Base-by-base conservation (phyloP, 306 rosid genomes). In the Cucurbita argyrosperma region DNA sequence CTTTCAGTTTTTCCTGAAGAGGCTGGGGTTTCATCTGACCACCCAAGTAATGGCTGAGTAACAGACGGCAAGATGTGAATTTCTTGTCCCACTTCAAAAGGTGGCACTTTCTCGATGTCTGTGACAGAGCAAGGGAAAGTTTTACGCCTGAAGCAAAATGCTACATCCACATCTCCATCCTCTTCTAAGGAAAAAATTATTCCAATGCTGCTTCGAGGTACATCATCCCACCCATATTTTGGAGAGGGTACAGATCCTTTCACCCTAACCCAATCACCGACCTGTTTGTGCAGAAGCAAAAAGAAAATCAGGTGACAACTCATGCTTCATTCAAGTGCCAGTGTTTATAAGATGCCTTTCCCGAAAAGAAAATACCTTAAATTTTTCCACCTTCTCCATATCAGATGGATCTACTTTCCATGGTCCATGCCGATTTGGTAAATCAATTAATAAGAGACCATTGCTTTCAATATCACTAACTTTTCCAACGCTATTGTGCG, bases 371-470 rank as follows among this genome's bases (percentile, higher is more conserved):
- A 45, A 75, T 83, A 95, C 99, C 99, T 89, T 85, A 69, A 89
- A 95, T 77, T 91, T 87, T 84, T 95, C 97, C 88, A 95, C 87
- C 83, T 89, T 95, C 85, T 95, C 99, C 99, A 95, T 88, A 81
- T 95, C 99, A 45, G 97, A 88, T 61, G 99, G 96, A 85, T 95
- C 99, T 74, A 97, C 96, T 79, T 88, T 97, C 99, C 99, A 95
- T 73, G 97, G 92, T 78, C 88, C 92, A 71, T 97, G 92, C 60
- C 96, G 88, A 80, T 87, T 85, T 77, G 96, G 88, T 87, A 95
- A 84, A 23, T 95, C 99, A 53, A 95, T 91, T 71, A 89, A 80
- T 65, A 95, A 81, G 77, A 95, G 96, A 76, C 99, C 99, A 72
- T 95, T 97, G 81, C 87, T 95, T 86, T 95, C 99, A 79, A 95